Base-by-base conservation (phyloP, 1,284 basidiomycete species). In the Somion occarium region DNA sequence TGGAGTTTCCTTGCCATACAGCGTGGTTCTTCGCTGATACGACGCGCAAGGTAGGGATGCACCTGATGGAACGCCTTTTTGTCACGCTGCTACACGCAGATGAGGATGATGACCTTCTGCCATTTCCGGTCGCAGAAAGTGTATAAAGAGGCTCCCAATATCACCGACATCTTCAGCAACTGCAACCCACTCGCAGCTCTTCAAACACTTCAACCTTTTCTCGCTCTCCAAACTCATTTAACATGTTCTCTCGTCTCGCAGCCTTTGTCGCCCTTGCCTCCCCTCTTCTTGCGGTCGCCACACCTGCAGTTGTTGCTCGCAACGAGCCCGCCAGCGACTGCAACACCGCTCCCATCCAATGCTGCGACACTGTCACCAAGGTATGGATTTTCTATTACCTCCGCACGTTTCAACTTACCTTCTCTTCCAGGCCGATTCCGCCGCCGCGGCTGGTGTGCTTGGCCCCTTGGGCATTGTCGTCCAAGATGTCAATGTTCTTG, bases 401-500 rank as follows among this genome's bases (percentile, higher is more conserved):
- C 5, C 22, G 22, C 26, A 41, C 47, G 13, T 19, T 12, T n/a
- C 26, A 42, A 13, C 11, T 27, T 41, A 42, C n/a, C n/a, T 43
- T 5, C 38, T 11, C 23, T 9, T 15, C 3, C 34, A 41, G 26
- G 48, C 43, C 19, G n/a, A 13, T 19, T 24, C 9, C 26, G 23
- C 38, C 22, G 37, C 46, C 9, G 48, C 23, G 23, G 47, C 46
- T 13, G 27, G 7, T 5, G 38, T 46, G 12, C 44, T 48, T 19
- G 26, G 34, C 5, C 9, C 12, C 43, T 34, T 59, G 39, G 57
- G 55, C 1, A 47, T 57, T 26, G 53, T 53, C 20, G 44, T 56
- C 20, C 48, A 55, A 24, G 55, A 50, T 23, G 46, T 56, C 37
- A 50, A 50, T 48, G 55, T 46, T 27, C 51, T 48, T 18, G 53